A percentile compares a stretch with the other conserved stretches of the same genome.
phyloP scores from a whole-genome alignment of 768 basidiomycete genomes.

The Mycena maculata region DNA sequence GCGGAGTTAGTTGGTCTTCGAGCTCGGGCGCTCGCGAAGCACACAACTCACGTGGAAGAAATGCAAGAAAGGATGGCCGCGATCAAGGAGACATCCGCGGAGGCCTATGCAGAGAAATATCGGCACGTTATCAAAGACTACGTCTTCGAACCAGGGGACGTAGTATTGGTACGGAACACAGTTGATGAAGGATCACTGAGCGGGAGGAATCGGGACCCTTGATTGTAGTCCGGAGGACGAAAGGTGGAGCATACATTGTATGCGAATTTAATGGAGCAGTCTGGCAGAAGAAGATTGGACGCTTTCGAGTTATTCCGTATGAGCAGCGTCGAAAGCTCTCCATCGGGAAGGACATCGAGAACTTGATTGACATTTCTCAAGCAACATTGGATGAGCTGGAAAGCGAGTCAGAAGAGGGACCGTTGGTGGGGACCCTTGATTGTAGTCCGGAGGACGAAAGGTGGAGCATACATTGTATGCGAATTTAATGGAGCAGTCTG shows the following conservation, averaged over 20 bases:
- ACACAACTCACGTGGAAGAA: slow-evolving; percentile 34
- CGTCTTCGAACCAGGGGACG: slow-evolving; percentile 33
- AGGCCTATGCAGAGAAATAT: slow-evolving; percentile 37
- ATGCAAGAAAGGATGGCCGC: slow-evolving; percentile 15
- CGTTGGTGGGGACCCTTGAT: slow-evolving; percentile 41
- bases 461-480: slow-evolving; percentile 25
- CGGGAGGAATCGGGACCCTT: slow-evolving; percentile 29
- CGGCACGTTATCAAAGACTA: slow-evolving; percentile 26
- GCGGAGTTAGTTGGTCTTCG: slow-evolving; percentile 36
- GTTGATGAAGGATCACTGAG: slow-evolving; percentile 38
- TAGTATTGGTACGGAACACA: slow-evolving; percentile 38
- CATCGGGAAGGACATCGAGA: too few relatives aligned
- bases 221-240: too few relatives aligned
- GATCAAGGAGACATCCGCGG: slow-evolving; percentile 24
- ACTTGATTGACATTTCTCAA: too few relatives aligned
- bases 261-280: too few relatives aligned
- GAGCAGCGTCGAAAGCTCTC: too few relatives aligned
- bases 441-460: slow-evolving; percentile 34
- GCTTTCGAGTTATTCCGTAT: too few relatives aligned
- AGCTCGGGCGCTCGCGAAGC: slow-evolving; percentile 23
- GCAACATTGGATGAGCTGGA: too few relatives aligned
- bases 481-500: slow-evolving; percentile 27
- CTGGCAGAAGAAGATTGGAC: too few relatives aligned
- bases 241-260: too few relatives aligned
- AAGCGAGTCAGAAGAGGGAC: too few relatives aligned